Base-by-base conservation (phyloP, 2,329 filamentous ascomycete species). In the Pseudogymnoascus verrucosus region DNA sequence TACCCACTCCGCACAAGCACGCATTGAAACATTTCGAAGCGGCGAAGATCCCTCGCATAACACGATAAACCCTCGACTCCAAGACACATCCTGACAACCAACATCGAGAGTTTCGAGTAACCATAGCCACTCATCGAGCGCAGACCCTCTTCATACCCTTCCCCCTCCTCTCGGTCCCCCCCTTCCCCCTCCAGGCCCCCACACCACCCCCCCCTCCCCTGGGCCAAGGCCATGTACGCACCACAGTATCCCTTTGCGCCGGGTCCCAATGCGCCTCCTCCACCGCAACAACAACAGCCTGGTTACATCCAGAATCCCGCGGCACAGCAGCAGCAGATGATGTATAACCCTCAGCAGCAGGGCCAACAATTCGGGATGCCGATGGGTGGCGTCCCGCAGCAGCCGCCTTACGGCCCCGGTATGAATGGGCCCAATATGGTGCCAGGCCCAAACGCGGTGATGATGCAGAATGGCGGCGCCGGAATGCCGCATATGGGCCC, bases 301-400 rank as follows among this genome's bases (percentile, higher is more conserved):
- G 40, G 40, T 23, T 44, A 44, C 40, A 44, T 44, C 10, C 40
- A 44, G 40, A 44, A 44, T 44, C 40, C 40, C 40, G 40, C 40
- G 19, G 40, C 40, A 44, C 40, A 44, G 40, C 71, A 71, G 67
- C 66, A 63, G 71, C 80, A 80, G 74, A 81, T 84, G 77, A 85
- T 85, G 82, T 86, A 83, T 74, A 83, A 83, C 72, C 77, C 69
- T 62, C 70, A 71, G 64, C 69, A 73, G 64, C n/a, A n/a, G n/a
- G 62, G 28, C 64, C 65, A 61, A 31, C 64, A 62, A 59, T 31
- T 59, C 51, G 16, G 51, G 26, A 59, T 34, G 47, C 31, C 61
- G 28, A 34, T 21, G 28, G 61, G 34, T 37, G 36, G 60, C 40
- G 61, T 26, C 34, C 44, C 26, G 47, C 68, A 72, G 60, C 69